phyloP scores from a whole-genome alignment of 768 basidiomycete species.

The Tylopilus rubrobrunneus region DNA sequence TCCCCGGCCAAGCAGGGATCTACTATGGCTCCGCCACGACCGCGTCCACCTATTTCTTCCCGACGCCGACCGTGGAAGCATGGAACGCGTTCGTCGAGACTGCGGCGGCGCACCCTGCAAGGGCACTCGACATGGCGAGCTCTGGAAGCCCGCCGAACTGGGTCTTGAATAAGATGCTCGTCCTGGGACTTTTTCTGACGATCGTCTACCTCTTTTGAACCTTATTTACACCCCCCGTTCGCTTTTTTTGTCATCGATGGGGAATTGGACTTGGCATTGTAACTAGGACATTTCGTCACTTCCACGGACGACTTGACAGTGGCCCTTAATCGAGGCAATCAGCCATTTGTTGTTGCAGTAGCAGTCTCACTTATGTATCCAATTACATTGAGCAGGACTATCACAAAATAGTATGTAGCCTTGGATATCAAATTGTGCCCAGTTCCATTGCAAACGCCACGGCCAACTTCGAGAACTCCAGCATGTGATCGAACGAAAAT shows the following conservation, averaged over 20 bases:
- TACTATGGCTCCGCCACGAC: conserved; percentile 50
- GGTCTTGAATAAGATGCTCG: background rate
- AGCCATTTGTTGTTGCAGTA: background rate
- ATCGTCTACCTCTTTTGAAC: background rate
- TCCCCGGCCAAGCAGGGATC: conserved; percentile 56
- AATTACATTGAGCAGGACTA: background rate
- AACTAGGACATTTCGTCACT: background rate
- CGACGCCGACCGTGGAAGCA: conserved; percentile 50
- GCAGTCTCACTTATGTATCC: background rate
- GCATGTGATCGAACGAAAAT: conserved; percentile 88
- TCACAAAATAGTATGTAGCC: background rate
- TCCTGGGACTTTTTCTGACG: background rate
- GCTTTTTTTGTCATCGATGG: background rate
- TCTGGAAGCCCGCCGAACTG: background rate
- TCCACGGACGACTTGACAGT: background rate
- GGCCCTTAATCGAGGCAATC: background rate
- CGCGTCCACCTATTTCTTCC: conserved; percentile 51
- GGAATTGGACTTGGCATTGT: background rate
- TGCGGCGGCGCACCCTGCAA: conserved; percentile 19
- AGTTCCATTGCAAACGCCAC: conserved; percentile 78
- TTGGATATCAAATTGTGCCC: conserved; percentile 36
- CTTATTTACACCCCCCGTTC: background rate
- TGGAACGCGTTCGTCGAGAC: conserved; percentile 48
- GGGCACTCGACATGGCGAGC: background rate
- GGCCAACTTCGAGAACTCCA: conserved; percentile 82